Base-by-base conservation (phyloP, 345 rosid genomes). In the Hibiscus syriacus region DNA sequence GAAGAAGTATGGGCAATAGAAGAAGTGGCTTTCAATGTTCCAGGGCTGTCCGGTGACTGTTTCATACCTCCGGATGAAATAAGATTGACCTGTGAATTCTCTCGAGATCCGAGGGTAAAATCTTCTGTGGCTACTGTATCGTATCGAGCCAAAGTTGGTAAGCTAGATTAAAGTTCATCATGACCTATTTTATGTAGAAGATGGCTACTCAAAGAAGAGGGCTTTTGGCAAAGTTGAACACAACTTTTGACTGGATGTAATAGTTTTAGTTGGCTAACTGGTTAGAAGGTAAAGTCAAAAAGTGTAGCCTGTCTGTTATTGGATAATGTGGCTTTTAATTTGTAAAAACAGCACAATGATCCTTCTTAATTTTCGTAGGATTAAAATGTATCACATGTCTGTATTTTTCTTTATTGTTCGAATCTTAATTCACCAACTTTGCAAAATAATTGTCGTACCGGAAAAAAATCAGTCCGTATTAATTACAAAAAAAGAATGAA, bases 21-120 rank as follows among this genome's bases (percentile, higher is more conserved):
- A 77, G 96, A 90, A 77, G 96, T 90, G 6, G 93, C 96, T 5
- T 90, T 90, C 75, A 82, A 90, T 70, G 90, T 90, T 34, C 92
- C 88, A 0, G 93, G 96, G 36, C 72, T 90, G 46, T 90, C 97
- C 27, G 69, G 65, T 38, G 97, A 90, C 64, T 90, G 97, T 50
- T 90, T 90, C 73, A 90, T 90, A 64, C 94, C 97, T 16, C 97
- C 97, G 0, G 94, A 91, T 4, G 97, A 90, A 73, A 68, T 90
- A 64, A 60, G 86, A 68, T 80, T 82, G 56, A 68, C 89, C 20
- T 76, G 84, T 0, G 89, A 80, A 64, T 81, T 77, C 41, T 66
- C 83, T 13, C 81, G 65, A 54, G 85, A 75, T 22, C 87, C 85
- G 56, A 83, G 78, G 80, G 81, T 78, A 66, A 88, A 79, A 69